A percentile compares a stretch with the other conserved stretches of the same genome.
Evolutionary conservation across 1,284 basidiomycete genomes (phyloP).

Genomic region (Cutaneotrichosporon dermatis): DNA sequence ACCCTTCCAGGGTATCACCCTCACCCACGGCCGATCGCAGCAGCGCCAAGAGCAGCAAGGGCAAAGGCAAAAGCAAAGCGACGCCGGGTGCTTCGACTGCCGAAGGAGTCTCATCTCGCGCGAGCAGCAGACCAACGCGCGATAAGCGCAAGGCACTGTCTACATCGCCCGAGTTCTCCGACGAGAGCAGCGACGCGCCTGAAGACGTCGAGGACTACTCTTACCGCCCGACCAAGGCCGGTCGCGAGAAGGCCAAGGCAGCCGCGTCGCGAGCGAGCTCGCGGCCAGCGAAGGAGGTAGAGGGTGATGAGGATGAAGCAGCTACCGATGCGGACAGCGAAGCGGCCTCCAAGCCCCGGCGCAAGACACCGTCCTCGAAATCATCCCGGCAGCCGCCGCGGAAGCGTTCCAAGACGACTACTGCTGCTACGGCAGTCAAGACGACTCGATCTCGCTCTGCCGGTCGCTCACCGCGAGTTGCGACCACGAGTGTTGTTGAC

Average conservation of each 20-base stretch:
- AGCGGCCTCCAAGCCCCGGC: too few relatives aligned
- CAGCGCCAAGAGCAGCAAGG: too few relatives aligned
- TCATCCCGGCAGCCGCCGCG: background rate
- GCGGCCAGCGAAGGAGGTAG: too few relatives aligned
- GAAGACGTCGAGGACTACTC: slow-evolving; percentile 26
- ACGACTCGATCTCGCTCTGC: too few relatives aligned
- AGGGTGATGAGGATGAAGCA: too few relatives aligned
- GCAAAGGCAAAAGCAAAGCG: background rate
- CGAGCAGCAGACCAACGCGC: background rate
- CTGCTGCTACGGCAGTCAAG: background rate
- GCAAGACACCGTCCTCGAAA: background rate
- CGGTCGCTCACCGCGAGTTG: too few relatives aligned
- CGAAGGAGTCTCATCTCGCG: too few relatives aligned
- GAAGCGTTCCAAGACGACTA: background rate
- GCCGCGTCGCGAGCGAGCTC: background rate
- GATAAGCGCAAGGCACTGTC: slow-evolving; percentile 17
- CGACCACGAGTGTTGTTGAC: background rate
- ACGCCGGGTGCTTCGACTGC: background rate
- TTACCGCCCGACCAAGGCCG: slow-evolving; percentile 14
- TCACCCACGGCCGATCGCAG: too few relatives aligned
- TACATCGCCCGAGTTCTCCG: slow-evolving; percentile 7
- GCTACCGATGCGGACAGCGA: too few relatives aligned
- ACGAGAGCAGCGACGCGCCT: slow-evolving; percentile 20
- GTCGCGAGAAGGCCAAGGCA: slow-evolving; percentile 5
- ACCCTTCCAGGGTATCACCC: too few relatives aligned